phyloP scores from a whole-genome alignment of 257 asterid genomes.

The Lycium ferocissimum region DNA sequence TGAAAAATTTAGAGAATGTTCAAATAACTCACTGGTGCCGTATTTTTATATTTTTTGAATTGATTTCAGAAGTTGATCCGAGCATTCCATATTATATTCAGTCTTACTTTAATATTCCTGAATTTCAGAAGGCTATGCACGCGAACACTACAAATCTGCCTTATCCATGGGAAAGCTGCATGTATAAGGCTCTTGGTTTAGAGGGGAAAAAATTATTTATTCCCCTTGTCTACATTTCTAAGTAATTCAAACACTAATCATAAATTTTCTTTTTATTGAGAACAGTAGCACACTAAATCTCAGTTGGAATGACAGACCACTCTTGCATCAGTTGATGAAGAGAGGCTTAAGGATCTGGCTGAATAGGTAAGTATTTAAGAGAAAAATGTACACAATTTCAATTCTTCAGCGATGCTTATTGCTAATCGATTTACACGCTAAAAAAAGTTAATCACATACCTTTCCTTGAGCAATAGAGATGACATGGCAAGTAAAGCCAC shows the following conservation, averaged over 20 bases:
- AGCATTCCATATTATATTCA: conserved; percentile 33
- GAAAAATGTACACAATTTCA: too few relatives aligned
- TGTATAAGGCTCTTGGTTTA: conserved; percentile 4
- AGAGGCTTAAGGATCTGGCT: conserved; percentile 42
- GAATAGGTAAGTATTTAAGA: conserved; percentile 30
- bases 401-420: too few relatives aligned
- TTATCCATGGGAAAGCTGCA: conserved; percentile 41
- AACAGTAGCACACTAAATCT: conserved; percentile 17
- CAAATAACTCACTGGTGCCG: not conserved
- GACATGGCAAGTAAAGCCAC: too few relatives aligned
- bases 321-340: conserved; percentile 39
- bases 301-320: conserved; percentile 34
- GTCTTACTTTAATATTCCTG: conserved; percentile 36
- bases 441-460: too few relatives aligned
- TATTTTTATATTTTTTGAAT: not conserved
- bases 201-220: not conserved
- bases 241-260: not conserved
- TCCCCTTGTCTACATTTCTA: not conserved
- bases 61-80: conserved; percentile 41
- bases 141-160: conserved; percentile 33
- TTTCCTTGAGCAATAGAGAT: too few relatives aligned
- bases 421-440: too few relatives aligned
- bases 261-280: not conserved
- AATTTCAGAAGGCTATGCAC: conserved; percentile 40
- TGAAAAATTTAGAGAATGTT: not conserved